Conservation (phyloP, 768 basidiomycete genomes). For the Xerocomus brunneocitrinus region DNA sequence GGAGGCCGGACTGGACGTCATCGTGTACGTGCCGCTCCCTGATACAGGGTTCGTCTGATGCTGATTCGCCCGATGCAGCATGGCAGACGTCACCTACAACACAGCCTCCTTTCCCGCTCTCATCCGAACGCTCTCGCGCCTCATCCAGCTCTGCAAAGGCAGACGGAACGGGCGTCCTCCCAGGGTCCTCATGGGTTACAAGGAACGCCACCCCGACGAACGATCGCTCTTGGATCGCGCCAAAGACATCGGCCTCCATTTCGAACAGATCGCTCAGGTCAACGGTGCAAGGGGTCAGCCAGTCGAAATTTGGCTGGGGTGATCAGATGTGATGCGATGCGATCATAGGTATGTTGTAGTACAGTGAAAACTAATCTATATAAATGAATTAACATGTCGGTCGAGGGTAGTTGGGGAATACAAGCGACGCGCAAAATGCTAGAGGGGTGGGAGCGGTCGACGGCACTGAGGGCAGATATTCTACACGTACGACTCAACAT, state of each 20-base stretch:
- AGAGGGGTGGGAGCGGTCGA: slow-evolving; percentile 76
- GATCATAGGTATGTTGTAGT: slow-evolving; percentile 7
- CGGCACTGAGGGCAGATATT: slow-evolving; percentile 93
- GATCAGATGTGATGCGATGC: slow-evolving; percentile 1
- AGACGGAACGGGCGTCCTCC: slow-evolving; percentile 31
- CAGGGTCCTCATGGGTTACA: slow-evolving; percentile 73
- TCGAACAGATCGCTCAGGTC: slow-evolving; percentile 52
- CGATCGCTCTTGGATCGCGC: slow-evolving; percentile 67
- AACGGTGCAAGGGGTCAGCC: slow-evolving; percentile 58
- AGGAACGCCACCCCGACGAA: slow-evolving; percentile 78
- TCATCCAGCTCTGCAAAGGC: slow-evolving; percentile 33
- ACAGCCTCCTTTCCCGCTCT: slow-evolving; percentile 79
- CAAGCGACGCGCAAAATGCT: slow-evolving; percentile 6
- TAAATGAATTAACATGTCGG: not conserved
- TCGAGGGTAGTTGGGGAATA: not conserved
- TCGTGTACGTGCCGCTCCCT: slow-evolving; percentile 51
- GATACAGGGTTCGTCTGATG: not conserved
- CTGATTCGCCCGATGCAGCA: slow-evolving; percentile 40
- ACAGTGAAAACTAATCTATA: slow-evolving; percentile 5
- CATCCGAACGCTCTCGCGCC: slow-evolving; percentile 54
- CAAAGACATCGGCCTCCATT: slow-evolving; percentile 45
- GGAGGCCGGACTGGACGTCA: slow-evolving; percentile 48
- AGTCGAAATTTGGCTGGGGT: slow-evolving; percentile 70
- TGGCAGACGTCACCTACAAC: slow-evolving; percentile 94
- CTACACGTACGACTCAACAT: slow-evolving; percentile 32